phyloP scores from a whole-genome alignment of 257 asterid species.

The Buddleja alternifolia region DNA sequence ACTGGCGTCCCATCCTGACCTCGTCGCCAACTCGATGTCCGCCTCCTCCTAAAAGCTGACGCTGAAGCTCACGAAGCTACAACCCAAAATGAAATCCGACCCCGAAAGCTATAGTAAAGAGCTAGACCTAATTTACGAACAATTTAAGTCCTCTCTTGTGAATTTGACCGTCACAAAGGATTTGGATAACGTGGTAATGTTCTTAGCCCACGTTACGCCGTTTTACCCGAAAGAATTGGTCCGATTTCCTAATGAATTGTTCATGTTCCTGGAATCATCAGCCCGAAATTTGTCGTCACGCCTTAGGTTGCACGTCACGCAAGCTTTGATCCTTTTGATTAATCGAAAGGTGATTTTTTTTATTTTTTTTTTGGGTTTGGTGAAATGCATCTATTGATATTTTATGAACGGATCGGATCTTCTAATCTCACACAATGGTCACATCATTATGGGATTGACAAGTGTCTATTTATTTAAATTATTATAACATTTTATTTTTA shows the following conservation, averaged over 20 bases:
- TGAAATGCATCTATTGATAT: not conserved
- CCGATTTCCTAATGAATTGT: conserved; percentile 63
- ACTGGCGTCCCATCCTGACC: conserved; percentile 34
- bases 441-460: no score
- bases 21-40: conserved; percentile 43
- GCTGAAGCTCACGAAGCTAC: conserved; percentile 57
- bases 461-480: no score
- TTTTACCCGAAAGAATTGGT: conserved; percentile 57
- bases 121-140: conserved; percentile 59
- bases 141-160: conserved; percentile 72
- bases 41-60: conserved; percentile 60
- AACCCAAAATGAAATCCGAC: conserved; percentile 80
- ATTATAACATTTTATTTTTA: no score
- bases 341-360: conserved; percentile 62
- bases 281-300: conserved; percentile 69
- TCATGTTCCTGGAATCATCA: conserved; percentile 63
- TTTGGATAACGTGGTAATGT: conserved; percentile 75
- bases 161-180: conserved; percentile 73
- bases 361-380: not conserved
- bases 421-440: no score
- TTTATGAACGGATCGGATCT: no score
- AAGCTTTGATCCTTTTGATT: conserved; percentile 73
- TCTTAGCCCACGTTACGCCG: conserved; percentile 80
- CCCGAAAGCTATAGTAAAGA: conserved; percentile 86
- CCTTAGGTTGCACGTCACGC: conserved; percentile 64